A percentile compares a stretch with the other conserved stretches of the same genome.
Evolutionary conservation across 352 stramenopile genomes (phyloP).

Genomic region (Globisporangium abappressorium): DNA sequence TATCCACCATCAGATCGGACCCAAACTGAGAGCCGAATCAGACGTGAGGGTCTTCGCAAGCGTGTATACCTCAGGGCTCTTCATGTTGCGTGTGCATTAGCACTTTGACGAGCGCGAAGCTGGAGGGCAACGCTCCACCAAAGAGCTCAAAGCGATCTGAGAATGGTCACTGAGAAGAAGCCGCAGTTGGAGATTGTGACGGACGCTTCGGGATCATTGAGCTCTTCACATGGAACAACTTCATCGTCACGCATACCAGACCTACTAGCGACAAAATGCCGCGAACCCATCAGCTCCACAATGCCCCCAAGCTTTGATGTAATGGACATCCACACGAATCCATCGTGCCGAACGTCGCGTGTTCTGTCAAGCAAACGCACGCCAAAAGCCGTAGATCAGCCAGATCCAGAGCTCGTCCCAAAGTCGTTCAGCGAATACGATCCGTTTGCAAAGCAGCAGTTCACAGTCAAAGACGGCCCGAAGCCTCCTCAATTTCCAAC

Average conservation of each 20-base stretch:
- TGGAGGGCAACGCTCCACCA: background rate
- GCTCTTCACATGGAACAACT: background rate
- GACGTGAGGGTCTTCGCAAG: background rate
- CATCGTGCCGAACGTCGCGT: conserved; percentile 4
- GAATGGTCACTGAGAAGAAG: conserved; percentile 9
- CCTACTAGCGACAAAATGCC: background rate
- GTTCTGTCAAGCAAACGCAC: conserved; percentile 17
- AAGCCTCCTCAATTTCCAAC: background rate
- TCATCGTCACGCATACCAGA: conserved; percentile 19
- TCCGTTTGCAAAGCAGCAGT: background rate
- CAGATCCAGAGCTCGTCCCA: background rate
- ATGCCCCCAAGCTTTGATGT: conserved; percentile 8
- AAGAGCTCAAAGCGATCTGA: background rate
- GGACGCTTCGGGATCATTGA: background rate
- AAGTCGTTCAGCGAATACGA: background rate
- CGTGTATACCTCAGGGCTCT: background rate
- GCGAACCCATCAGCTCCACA: background rate
- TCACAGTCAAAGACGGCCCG: background rate
- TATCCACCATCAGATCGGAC: background rate
- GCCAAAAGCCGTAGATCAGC: background rate
- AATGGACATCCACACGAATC: conserved; percentile 13
- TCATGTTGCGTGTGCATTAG: background rate
- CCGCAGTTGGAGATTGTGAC: background rate
- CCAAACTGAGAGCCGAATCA: background rate
- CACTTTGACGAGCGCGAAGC: background rate